phyloP scores from a whole-genome alignment of 192 early-diverging fungal genomes.

The Helicostylum pulchrum region DNA sequence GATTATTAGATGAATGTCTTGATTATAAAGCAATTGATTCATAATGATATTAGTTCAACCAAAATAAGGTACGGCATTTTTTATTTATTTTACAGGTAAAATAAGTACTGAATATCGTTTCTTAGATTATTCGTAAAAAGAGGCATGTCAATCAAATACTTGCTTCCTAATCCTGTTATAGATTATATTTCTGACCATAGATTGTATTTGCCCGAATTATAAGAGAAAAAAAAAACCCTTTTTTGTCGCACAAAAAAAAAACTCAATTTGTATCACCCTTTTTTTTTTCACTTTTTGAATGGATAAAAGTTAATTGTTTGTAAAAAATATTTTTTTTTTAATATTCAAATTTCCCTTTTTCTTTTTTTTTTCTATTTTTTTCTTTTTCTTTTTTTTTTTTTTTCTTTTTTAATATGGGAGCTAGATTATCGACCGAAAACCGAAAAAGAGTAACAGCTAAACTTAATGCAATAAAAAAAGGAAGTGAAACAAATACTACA shows the following conservation, averaged over 20 bases:
- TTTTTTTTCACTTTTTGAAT: neutral
- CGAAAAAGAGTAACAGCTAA: conserved; percentile 1
- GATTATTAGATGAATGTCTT: conserved; percentile 76
- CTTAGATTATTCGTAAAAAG: conserved; percentile 86
- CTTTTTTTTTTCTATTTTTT: neutral
- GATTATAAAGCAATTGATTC: conserved; percentile 93
- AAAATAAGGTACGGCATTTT: conserved; percentile 71
- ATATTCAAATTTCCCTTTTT: neutral
- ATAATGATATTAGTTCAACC: conserved; percentile 97
- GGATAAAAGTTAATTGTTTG: neutral
- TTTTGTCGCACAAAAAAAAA: neutral
- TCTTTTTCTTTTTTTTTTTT: conserved; percentile 3
- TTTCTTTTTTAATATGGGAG: conserved; percentile 6
- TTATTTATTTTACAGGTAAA: neutral
- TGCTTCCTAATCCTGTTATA: conserved; percentile 89
- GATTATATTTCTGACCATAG: conserved; percentile 80
- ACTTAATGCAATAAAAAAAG: neutral
- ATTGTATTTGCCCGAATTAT: conserved; percentile 55
- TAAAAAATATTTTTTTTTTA: neutral
- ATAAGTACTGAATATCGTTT: conserved; percentile 5
- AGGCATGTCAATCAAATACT: conserved; percentile 91
- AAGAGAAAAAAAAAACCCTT: neutral
- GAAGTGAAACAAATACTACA: neutral
- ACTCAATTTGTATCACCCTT: neutral
- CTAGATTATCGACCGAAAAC: conserved; percentile 1